Evolutionary conservation across 2,329 filamentous ascomycete species (phyloP), one percentile per base, ranked within the genome.

Genomic region (Pseudogymnoascus pannorum): DNA sequence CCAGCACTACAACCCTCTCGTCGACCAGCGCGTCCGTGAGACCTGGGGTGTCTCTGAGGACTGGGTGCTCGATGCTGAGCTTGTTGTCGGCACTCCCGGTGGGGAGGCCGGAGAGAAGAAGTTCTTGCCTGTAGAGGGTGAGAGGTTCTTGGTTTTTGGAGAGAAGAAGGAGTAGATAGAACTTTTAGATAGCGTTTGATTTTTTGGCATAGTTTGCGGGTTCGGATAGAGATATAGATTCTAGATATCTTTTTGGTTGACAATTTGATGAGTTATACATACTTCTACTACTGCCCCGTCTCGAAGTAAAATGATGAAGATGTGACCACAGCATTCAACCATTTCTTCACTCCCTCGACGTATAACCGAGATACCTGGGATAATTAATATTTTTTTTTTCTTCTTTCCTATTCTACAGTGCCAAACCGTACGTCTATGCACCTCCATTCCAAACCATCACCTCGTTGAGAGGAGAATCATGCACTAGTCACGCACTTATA

Each of bases 1-100:
- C 60, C 92, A 96, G 81, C 92, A 96, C 79, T 96, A 96, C 81
- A 94, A 91, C 82, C 91, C 91, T 18, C 75, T 96, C 62, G 84
- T 95, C 68, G 88, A 96, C 76, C 79, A 81, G 66, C 84, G 86
- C 77, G 87, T 92, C 60, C 76, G 81, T 48, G 60, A 76, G 64
- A 78, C 84, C 68, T 96, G 90, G 88, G 81, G 81, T 62, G 69
- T 96, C 31, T 88, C 89, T 44, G 70, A 76, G 16, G 81, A 82
- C 68, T 96, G 92, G 91, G 84, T 83, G 71, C 82, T 96, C 66
- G 84, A 87, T 71, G 87, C 89, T 22, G 91, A 96, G 81, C 79
- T 97, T 66, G 91, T 96, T 69, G 94, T 96, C 75, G 91, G 91
- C 66, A 84, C 72, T 65, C 79, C 78, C 60, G 79, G 78, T 18